Percentiles rank a stretch among this genome's conserved stretches.
Evolutionary conservation across 2,329 filamentous ascomycete genomes (phyloP).

Genomic region (Verticillium tricorpus): DNA sequence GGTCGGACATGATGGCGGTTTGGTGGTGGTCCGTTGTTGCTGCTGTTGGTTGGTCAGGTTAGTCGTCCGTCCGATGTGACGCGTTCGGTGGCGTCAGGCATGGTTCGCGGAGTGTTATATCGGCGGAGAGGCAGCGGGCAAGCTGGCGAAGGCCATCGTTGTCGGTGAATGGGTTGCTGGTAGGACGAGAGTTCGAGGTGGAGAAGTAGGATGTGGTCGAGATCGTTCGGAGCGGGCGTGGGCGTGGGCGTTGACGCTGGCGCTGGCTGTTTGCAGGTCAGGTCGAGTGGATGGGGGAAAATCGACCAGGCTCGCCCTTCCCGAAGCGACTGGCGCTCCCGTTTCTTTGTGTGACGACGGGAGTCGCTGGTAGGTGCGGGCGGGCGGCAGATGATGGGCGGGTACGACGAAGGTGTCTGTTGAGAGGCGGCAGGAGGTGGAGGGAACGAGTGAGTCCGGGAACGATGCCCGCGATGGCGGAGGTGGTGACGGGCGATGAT

Average conservation of each 20-base stretch:
- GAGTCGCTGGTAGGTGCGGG: neutral
- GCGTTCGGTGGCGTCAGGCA: neutral
- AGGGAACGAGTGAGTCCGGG: neutral
- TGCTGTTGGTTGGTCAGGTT: slow-evolving; percentile 6
- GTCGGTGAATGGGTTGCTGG: neutral
- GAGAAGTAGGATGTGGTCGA: neutral
- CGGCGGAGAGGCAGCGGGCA: neutral
- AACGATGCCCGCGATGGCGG: neutral
- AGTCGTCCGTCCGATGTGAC: slow-evolving; percentile 8
- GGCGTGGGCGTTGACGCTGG: neutral
- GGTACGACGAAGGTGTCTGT: neutral
- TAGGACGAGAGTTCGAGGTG: neutral
- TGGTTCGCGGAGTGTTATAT: neutral
- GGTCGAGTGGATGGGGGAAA: neutral
- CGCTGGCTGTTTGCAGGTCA: neutral
- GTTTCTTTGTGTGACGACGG: neutral
- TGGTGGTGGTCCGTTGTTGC: slow-evolving; percentile 4
- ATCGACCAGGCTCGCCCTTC: neutral
- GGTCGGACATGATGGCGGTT: slow-evolving; percentile 27
- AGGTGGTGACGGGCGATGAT: neutral
- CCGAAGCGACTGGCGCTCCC: neutral
- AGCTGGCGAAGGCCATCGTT: slow-evolving; percentile 1
- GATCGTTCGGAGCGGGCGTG: neutral
- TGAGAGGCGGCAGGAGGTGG: neutral
- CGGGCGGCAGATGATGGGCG: neutral